Base-by-base conservation (phyloP, 345 rosid genomes). In the Punica granatum region DNA sequence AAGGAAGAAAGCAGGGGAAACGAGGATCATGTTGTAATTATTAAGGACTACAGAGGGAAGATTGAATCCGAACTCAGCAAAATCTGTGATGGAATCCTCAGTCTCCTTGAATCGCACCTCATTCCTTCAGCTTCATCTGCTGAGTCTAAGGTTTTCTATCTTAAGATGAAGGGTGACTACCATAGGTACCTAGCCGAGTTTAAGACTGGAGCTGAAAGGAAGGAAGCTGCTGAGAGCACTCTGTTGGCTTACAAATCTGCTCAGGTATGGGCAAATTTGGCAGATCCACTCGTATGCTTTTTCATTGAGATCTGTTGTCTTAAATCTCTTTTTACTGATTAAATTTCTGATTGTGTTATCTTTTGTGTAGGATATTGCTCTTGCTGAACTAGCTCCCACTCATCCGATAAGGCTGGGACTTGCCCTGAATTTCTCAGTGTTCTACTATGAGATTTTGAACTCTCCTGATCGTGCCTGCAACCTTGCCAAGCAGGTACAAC, bases 181-280 rank as follows among this genome's bases (percentile, higher is more conserved):
- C 88, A 90, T 71, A 80, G 98, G 73, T 92, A 92, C 73, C 93
- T 92, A 30, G 98, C 98, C 0, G 98, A 92, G 79, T 92, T 92
- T 69, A 92, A 92, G 92, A 90, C 97, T 60, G 84, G 87, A 6
- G 81, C 89, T 51, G 98, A 92, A 77, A 92, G 96, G 81, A 92
- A 92, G 82, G 98, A 92, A 74, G 93, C 97, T 75, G 98, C 98
- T 19, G 98, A 92, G 88, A 92, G 90, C 75, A 92, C 98, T 65
- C 82, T 92, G 72, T 54, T 90, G 84, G 96, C 97, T 12, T 92
- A 92, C 77, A 92, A 92, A 82, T 88, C 98, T 28, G 98, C 98
- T 71, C 98, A 92, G 96, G 97, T 90, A 42, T 23, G 71, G 69
- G 43, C 46, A 32, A 25, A 21, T 23, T 5, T 42, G 46, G 21